Evolutionary conservation across 1,284 basidiomycete genomes (phyloP), one percentile per base, ranked within the genome.

Genomic region (Trichosporon coremiiforme): DNA sequence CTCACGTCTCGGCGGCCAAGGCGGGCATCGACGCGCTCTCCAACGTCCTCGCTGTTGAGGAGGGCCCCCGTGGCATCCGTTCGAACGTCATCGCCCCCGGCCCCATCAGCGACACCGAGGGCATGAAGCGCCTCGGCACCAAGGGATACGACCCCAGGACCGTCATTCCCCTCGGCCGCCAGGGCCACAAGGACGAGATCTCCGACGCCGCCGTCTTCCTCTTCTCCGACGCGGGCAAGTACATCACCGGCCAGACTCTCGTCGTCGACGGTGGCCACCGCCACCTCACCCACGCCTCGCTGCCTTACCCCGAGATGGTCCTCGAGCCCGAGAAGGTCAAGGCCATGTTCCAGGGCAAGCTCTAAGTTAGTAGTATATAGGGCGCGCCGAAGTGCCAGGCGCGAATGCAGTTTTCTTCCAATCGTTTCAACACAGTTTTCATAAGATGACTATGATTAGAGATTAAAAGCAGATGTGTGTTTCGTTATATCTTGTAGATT

Each of bases 1-100:
- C 89, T 4, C 95, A 98, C 78, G 93, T 96, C 7, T 93, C 92
- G 25, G 94, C 95, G 13, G 96, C 95, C 22, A 98, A 98, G 84
- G 95, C 95, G 0, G 96, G 89, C 9, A 89, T 98, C 41, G 95
- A 99, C 78, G 94, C 95, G 0, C 85, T 95, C 4, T 91, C 90
- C 68, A 86, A 88, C 9, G 93, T 93, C 2, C 84, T 98, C 25
- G 94, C 95, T 0, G 89, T 97, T 12, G 95, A 98, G 83, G 93
- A 97, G 85, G 95, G 94, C 1, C 95, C 95, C 6, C 88, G 90
- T 75, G 96, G 95, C 20, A 90, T 98, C 41, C 90, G 95, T 66
- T 93, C 92, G 50, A 98, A 98, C 80, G 91, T 96, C 66, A 91
- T 97, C 76, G 89, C 94, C 0, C 95, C 95, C 65, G 80, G 87